These are phyloP conservation scores for Kodamaea alishanica DNA, from an alignment of 1,139 yeast genomes.

Conservation along the genomic window DNA sequence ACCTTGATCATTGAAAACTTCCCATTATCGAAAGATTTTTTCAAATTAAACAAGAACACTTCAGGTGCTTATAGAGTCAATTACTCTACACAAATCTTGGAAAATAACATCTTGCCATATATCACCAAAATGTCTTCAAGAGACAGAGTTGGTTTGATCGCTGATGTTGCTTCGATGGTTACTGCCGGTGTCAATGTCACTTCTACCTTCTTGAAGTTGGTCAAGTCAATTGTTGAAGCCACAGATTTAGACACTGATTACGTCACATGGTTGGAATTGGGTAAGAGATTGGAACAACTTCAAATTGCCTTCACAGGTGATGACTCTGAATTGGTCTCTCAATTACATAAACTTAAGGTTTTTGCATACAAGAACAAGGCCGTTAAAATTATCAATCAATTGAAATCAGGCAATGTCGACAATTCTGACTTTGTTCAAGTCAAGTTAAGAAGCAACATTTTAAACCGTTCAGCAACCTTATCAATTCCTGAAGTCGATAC, in stretches of 20 bases:
- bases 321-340: conserved; percentile 31
- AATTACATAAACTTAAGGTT: conserved; percentile 38
- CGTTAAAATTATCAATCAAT: conserved; percentile 20
- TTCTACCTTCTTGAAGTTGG: conserved; percentile 42
- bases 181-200: conserved; percentile 54
- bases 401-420: conserved; percentile 20
- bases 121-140: conserved; percentile 47
- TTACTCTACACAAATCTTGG: conserved; percentile 50
- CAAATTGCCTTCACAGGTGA: conserved; percentile 46
- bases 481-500: conserved; percentile 48
- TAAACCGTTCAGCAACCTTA: conserved; percentile 49
- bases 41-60: conserved; percentile 61
- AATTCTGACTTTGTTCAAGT: conserved; percentile 40
- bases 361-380: conserved; percentile 42
- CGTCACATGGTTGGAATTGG: conserved; percentile 65
- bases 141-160: conserved; percentile 65
- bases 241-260: conserved; percentile 47
- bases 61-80: conserved; percentile 66
- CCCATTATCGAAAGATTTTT: conserved; percentile 29
- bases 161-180: conserved; percentile 61
- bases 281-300: conserved; percentile 41
- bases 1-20: conserved; percentile 22
- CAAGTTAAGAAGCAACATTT: conserved; percentile 50
- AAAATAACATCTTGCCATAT: conserved; percentile 39
- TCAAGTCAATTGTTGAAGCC: conserved; percentile 36